These are phyloP conservation scores for Discostella pseudostelligera DNA, from an alignment of 108 stramenopile species.

Conservation along the genomic window DNA sequence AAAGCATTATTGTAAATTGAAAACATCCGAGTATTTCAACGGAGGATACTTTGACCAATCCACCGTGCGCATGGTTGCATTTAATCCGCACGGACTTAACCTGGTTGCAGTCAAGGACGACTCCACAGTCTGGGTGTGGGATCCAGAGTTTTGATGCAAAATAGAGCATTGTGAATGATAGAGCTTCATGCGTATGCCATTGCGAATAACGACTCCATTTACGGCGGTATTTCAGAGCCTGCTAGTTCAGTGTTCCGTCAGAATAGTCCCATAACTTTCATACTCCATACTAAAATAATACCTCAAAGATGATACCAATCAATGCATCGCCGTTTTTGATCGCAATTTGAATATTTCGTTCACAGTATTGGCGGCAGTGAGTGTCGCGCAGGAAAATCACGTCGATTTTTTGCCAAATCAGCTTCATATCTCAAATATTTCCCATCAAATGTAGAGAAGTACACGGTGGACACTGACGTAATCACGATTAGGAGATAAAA, in stretches of 20 bases:
- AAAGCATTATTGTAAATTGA: slow-evolving; percentile 40
- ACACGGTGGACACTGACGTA: slow-evolving; percentile 72
- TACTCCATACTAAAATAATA: too few species aligned
- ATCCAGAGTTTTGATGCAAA: slow-evolving; percentile 10
- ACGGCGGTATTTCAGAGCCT: too few species aligned
- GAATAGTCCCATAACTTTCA: too few species aligned
- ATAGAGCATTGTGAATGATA: not conserved
- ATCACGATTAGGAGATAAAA: slow-evolving; percentile 82
- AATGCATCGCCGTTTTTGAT: too few species aligned
- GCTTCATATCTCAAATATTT: slow-evolving; percentile 76
- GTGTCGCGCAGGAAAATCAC: slow-evolving; percentile 1
- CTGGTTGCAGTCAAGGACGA: slow-evolving; percentile 61
- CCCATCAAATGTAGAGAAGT: slow-evolving; percentile 88
- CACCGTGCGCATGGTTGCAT: slow-evolving; percentile 60
- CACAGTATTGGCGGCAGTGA: slow-evolving; percentile 9
- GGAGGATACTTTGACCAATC: slow-evolving; percentile 12
- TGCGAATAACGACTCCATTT: too few species aligned
- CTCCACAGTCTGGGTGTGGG: slow-evolving; percentile 64
- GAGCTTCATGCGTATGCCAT: too few species aligned
- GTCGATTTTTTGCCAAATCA: slow-evolving; percentile 59
- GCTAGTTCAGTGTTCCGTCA: too few species aligned
- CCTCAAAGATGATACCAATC: too few species aligned
- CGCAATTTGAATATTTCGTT: not conserved
- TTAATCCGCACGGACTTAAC: slow-evolving; percentile 52
- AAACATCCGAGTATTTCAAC: not conserved